phyloP scores from a whole-genome alignment of 2,329 filamentous ascomycete genomes.

The Madurella fahalii region DNA sequence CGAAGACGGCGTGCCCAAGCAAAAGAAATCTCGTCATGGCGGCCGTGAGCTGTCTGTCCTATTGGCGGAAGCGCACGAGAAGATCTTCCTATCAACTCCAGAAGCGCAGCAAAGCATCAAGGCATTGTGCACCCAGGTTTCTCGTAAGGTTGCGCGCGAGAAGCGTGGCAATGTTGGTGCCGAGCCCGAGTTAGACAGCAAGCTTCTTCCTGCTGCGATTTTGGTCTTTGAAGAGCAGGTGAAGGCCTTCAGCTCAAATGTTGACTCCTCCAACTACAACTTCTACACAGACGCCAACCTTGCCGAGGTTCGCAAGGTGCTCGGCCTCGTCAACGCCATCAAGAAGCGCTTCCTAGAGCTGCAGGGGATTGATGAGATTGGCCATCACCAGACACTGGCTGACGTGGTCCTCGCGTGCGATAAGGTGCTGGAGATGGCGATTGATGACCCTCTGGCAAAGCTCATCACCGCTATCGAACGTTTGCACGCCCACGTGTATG shows the following conservation, averaged over 20 bases:
- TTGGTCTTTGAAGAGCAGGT: conserved; percentile 60
- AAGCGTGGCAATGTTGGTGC: conserved; percentile 22
- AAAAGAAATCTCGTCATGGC: conserved; percentile 33
- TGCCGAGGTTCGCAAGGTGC: conserved; percentile 68
- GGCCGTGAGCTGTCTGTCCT: conserved; percentile 56
- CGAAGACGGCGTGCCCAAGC: conserved; percentile 32
- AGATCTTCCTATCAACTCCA: conserved; percentile 45
- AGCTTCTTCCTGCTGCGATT: conserved; percentile 62
- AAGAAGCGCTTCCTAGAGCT: conserved; percentile 70
- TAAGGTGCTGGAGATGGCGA: conserved; percentile 68
- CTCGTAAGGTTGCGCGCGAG: conserved; percentile 35
- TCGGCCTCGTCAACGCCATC: conserved; percentile 64
- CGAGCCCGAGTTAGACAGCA: conserved; percentile 41
- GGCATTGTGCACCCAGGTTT: conserved; percentile 42
- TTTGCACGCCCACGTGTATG: conserved; percentile 77
- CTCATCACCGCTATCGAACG: conserved; percentile 85
- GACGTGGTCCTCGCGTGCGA: conserved; percentile 75
- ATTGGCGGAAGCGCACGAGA: conserved; percentile 57
- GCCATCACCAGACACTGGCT: conserved; percentile 68
- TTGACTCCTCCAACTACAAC: conserved; percentile 56
- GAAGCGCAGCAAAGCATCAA: conserved; percentile 41
- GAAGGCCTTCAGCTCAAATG: conserved; percentile 36
- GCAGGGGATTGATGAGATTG: conserved; percentile 60
- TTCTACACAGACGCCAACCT: conserved; percentile 86
- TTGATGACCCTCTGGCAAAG: conserved; percentile 80